Percentiles rank a stretch among this genome's conserved stretches.
Conservation (phyloP, 2,329 filamentous ascomycete species). For the Laburnicola sp. region DNA sequence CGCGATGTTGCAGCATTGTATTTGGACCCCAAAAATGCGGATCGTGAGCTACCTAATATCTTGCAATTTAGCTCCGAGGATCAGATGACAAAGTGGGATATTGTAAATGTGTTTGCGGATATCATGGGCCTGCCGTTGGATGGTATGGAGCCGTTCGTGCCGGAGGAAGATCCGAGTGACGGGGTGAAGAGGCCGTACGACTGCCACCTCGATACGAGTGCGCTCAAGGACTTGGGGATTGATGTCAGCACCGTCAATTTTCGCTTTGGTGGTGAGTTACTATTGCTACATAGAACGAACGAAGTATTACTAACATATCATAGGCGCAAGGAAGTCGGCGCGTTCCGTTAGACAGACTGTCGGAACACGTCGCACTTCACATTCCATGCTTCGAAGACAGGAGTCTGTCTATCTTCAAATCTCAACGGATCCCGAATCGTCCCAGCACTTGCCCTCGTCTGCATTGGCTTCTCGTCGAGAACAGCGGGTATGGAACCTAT, state of each 20-base stretch:
- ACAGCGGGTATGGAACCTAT: too few relatives aligned
- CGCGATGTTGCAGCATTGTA: constrained; percentile 74
- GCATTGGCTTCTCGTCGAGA: too few relatives aligned
- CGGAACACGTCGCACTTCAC: not conserved
- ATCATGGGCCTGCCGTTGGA: constrained; percentile 75
- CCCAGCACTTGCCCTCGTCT: too few relatives aligned
- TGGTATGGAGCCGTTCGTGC: constrained; percentile 59
- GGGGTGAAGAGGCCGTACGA: constrained; percentile 81
- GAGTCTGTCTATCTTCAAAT: too few relatives aligned
- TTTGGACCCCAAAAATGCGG: constrained; percentile 37
- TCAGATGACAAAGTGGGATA: constrained; percentile 85
- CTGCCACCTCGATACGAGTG: constrained; percentile 80
- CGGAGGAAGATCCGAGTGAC: constrained; percentile 71
- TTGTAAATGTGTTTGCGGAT: constrained; percentile 75
- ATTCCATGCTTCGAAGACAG: too few relatives aligned
- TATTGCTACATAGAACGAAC: not conserved
- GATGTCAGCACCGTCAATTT: constrained; percentile 76
- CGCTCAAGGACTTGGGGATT: constrained; percentile 72
- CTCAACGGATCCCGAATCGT: too few relatives aligned
- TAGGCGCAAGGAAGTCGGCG: constrained; percentile 41
- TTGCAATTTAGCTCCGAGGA: constrained; percentile 89
- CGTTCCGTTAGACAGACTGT: constrained; percentile 19
- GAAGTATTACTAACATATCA: constrained; percentile 12
- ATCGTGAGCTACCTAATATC: constrained; percentile 64
- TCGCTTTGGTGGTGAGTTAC: constrained; percentile 69